Conservation (phyloP, 73 alveolate species). For the Effrenium voratum region DNA sequence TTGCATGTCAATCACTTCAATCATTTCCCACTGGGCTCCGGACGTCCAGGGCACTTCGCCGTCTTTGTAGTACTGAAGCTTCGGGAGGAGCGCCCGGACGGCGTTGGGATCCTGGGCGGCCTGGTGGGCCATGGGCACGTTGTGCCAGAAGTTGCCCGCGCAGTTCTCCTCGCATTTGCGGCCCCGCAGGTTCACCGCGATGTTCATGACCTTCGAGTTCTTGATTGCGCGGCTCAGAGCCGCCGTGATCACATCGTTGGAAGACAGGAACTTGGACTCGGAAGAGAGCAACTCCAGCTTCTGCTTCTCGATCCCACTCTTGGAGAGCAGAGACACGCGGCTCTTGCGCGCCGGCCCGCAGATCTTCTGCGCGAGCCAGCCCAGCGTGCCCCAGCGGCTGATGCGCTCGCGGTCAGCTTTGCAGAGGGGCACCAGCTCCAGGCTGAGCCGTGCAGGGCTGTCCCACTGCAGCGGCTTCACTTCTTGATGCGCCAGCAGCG, state of each 20-base stretch:
- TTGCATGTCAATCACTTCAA: not conserved
- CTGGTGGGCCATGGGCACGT: conserved; percentile 62
- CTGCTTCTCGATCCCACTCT: not conserved
- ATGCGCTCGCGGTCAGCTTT: conserved; percentile 29
- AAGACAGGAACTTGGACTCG: not conserved
- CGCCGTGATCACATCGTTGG: conserved; percentile 62
- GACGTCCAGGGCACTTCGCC: conserved; percentile 57
- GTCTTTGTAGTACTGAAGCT: conserved; percentile 54
- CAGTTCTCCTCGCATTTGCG: not conserved
- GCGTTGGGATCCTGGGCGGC: conserved; percentile 68
- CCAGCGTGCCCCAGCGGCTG: conserved; percentile 17
- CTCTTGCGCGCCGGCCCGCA: conserved; percentile 38
- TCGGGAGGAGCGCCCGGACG: conserved; percentile 42
- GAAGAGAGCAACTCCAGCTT: not conserved
- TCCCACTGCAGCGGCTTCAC: conserved; percentile 26
- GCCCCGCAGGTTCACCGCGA: conserved; percentile 90
- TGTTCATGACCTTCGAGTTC: conserved; percentile 57
- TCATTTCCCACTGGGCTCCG: not conserved
- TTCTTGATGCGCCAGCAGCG: not conserved
- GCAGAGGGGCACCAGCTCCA: conserved; percentile 41
- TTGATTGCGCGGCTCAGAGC: conserved; percentile 67
- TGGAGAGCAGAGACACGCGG: conserved; percentile 61
- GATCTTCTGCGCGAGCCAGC: conserved; percentile 54
- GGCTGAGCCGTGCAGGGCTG: conserved; percentile 32
- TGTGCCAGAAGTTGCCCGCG: conserved; percentile 70